phyloP scores from a whole-genome alignment of 148 eudicot species.

The Silene conica region DNA sequence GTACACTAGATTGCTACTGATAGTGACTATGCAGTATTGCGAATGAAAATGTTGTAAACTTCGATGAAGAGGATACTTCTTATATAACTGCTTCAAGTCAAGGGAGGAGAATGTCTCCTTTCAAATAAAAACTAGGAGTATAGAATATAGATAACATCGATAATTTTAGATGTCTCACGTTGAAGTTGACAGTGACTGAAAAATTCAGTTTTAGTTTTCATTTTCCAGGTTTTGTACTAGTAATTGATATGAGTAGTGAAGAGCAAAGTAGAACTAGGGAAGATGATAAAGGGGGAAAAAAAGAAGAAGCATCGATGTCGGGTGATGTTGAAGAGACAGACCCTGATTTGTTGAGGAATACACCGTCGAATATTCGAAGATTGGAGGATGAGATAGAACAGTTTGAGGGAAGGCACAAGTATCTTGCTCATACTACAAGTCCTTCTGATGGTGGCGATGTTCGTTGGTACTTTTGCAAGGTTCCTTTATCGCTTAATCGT shows the following conservation, averaged over 20 bases:
- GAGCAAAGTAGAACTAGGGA: neutral
- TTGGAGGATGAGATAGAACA: constrained; percentile 85
- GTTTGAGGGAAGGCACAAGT: constrained; percentile 81
- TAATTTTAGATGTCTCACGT: too few relatives aligned
- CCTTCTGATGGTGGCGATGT: constrained; percentile 94
- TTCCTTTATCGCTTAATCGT: constrained; percentile 72
- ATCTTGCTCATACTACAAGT: constrained; percentile 82
- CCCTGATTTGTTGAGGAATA: constrained; percentile 81
- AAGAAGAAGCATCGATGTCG: constrained; percentile 2
- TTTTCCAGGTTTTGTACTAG: neutral
- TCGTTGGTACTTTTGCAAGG: constrained; percentile 95
- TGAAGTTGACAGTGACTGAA: too few relatives aligned
- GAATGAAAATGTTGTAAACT: too few relatives aligned
- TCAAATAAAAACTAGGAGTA: too few relatives aligned
- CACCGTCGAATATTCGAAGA: constrained; percentile 71
- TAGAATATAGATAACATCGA: too few relatives aligned
- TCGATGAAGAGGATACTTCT: too few relatives aligned
- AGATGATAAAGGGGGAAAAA: neutral
- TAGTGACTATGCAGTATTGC: too few relatives aligned
- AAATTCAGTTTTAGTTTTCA: neutral
- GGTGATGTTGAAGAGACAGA: constrained; percentile 34
- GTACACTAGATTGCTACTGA: too few relatives aligned
- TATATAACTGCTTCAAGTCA: too few relatives aligned
- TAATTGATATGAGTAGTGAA: neutral
- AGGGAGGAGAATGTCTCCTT: too few relatives aligned